A percentile compares a stretch with the other conserved stretches of the same genome.
phyloP scores from a whole-genome alignment of 164 flowering plant genomes.

The Vitis rupestris region DNA sequence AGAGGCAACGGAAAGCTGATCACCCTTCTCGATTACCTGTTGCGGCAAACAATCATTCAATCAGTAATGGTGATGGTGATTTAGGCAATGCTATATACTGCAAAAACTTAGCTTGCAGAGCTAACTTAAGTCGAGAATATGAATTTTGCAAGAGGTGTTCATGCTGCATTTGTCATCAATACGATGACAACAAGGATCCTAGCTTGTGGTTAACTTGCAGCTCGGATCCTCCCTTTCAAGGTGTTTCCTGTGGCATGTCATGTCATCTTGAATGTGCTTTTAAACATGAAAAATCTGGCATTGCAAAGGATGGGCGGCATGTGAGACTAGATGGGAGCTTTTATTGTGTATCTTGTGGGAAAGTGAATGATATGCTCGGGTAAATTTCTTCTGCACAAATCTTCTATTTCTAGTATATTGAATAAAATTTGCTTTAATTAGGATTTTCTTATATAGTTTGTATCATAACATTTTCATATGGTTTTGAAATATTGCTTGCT shows the following conservation, averaged over 20 bases:
- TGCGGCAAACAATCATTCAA: constrained; percentile 21
- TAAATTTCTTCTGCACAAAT: constrained; percentile 20
- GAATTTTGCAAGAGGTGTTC: constrained; percentile 92
- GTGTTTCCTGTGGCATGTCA: constrained; percentile 80
- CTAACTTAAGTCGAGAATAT: constrained; percentile 52
- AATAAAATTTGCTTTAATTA: too few species aligned
- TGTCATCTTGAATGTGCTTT: constrained; percentile 95
- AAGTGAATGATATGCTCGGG: constrained; percentile 85
- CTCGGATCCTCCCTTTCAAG: constrained; percentile 71
- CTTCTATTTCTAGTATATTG: background rate
- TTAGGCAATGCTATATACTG: constrained; percentile 38
- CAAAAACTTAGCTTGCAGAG: constrained; percentile 83
- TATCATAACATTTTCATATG: too few species aligned
- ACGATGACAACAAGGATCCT: constrained; percentile 98
- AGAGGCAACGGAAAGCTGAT: constrained; percentile 77
- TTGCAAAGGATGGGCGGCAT: constrained; percentile 38
- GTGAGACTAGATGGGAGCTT: constrained; percentile 69
- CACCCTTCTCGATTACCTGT: constrained; percentile 46
- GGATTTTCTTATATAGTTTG: too few species aligned
- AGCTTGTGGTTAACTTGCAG: constrained; percentile 90
- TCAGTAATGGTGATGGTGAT: constrained; percentile 25
- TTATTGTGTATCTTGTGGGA: constrained; percentile 77
- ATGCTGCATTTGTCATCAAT: constrained; percentile 80
- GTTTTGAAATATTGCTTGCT: too few species aligned
- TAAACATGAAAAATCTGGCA: constrained; percentile 64